Evolutionary conservation across 2,329 filamentous ascomycete genomes (phyloP).

Genomic region (Pestalotiopsis sp.): DNA sequence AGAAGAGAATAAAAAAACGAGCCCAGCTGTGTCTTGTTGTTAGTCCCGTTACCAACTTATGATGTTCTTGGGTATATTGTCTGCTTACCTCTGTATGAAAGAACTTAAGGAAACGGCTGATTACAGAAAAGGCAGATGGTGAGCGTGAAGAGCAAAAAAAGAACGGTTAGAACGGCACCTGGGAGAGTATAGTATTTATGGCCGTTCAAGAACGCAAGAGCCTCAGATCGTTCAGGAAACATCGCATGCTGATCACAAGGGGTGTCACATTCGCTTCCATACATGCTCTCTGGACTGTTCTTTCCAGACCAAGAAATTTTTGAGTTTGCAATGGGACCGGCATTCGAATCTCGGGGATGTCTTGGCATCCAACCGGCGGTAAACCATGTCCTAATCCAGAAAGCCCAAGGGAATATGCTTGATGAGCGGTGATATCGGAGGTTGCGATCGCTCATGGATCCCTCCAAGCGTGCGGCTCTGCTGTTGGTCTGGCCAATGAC

Average conservation of each 20-base stretch:
- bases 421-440: background rate
- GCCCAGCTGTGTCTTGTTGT: constrained; percentile 1
- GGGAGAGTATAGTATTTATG: constrained; percentile 13
- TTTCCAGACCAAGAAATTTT: background rate
- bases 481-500: background rate
- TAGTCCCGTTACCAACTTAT: background rate
- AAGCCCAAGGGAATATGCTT: background rate
- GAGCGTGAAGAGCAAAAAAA: background rate
- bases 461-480: background rate
- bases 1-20: background rate
- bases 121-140: background rate
- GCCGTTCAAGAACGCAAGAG: background rate
- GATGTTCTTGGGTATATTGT: background rate
- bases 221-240: background rate
- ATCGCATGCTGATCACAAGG: constrained; percentile 1
- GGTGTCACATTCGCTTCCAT: background rate
- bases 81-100: constrained; percentile 7
- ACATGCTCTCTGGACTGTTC: background rate
- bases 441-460: background rate
- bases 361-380: background rate
- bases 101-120: constrained; percentile 2
- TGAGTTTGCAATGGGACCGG: background rate
- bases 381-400: background rate
- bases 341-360: background rate
- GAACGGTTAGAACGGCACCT: constrained; percentile 6